Conservation (phyloP, 2,329 filamentous ascomycete species). For the Aspergillus eucalypticola region DNA sequence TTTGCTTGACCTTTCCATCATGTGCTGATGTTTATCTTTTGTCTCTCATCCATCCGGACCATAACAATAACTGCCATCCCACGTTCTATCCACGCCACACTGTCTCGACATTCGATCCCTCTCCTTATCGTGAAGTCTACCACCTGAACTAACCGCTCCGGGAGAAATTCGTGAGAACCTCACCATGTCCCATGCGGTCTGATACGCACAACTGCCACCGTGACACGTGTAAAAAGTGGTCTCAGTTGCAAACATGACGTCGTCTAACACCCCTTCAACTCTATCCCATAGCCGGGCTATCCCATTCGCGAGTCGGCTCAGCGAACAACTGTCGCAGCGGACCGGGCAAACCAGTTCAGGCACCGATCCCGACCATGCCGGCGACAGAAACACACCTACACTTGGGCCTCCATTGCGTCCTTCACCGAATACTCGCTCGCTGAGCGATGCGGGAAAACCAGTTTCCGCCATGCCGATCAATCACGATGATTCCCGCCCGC, state of each 20-base stretch:
- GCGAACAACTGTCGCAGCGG: constrained; percentile 37
- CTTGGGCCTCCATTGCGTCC: constrained; percentile 29
- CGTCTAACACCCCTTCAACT: constrained; percentile 22
- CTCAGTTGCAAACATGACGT: constrained; percentile 21
- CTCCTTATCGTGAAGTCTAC: not conserved
- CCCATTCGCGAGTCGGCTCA: constrained; percentile 40
- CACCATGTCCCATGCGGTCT: not conserved
- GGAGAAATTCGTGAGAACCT: not conserved
- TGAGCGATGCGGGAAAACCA: constrained; percentile 65
- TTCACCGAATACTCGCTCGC: constrained; percentile 59
- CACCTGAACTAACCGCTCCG: not conserved
- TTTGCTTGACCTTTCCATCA: not conserved
- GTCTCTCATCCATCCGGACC: not conserved
- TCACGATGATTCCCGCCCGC: constrained; percentile 53
- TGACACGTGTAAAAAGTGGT: constrained; percentile 9
- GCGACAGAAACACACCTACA: constrained; percentile 15
- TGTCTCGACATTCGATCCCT: not conserved
- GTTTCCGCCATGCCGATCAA: constrained; percentile 62
- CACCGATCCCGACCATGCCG: constrained; percentile 12
- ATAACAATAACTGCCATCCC: not conserved
- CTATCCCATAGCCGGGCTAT: constrained; percentile 23
- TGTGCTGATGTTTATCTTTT: not conserved
- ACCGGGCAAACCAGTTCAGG: constrained; percentile 21
- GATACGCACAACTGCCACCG: constrained; percentile 6
- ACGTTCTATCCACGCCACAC: not conserved